Evolutionary conservation across 768 basidiomycete genomes (phyloP).

Genomic region (Tubosaeta sp.): DNA sequence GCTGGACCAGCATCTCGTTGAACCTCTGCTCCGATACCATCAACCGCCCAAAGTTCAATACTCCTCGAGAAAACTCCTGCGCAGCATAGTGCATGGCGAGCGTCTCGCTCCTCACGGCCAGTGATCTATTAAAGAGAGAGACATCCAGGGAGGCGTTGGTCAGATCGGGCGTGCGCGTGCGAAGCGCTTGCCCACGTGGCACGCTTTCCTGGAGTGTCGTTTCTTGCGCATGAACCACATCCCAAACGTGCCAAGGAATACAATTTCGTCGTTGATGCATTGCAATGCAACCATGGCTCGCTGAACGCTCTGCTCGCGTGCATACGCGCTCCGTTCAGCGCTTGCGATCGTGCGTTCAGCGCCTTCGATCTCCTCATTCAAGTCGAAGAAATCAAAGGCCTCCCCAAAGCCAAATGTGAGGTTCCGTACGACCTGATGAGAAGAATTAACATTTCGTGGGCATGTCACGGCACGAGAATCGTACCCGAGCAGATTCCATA

Average conservation of each 20-base stretch:
- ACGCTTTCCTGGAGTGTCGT: slow-evolving; percentile 8
- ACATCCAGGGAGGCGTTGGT: slow-evolving; percentile 15
- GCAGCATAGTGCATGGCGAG: slow-evolving; percentile 8
- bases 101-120: slow-evolving; percentile 15
- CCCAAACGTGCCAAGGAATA: slow-evolving; percentile 3
- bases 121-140: slow-evolving; percentile 10
- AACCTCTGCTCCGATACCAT: slow-evolving; percentile 4
- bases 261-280: slow-evolving; percentile 1
- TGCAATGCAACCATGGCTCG: slow-evolving; percentile 3
- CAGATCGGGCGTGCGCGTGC: slow-evolving; percentile 12
- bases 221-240: slow-evolving; percentile 2
- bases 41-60: slow-evolving; percentile 8
- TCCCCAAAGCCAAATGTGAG: slow-evolving; percentile 15
- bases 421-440: slow-evolving; percentile 10
- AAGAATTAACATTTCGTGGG: not conserved
- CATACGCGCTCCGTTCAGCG: slow-evolving; percentile 1
- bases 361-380: slow-evolving; percentile 11
- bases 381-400: slow-evolving; percentile 13
- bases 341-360: slow-evolving; percentile 6
- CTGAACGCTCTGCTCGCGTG: slow-evolving; percentile 8
- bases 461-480: not conserved
- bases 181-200: slow-evolving; percentile 3
- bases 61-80: slow-evolving; percentile 6
- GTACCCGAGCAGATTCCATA: slow-evolving; percentile 13
- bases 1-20: slow-evolving; percentile 3